Evolutionary conservation across 2,329 filamentous ascomycete species (phyloP), one percentile per base, ranked within the genome.

Genomic region (Arthroderma sp.): DNA sequence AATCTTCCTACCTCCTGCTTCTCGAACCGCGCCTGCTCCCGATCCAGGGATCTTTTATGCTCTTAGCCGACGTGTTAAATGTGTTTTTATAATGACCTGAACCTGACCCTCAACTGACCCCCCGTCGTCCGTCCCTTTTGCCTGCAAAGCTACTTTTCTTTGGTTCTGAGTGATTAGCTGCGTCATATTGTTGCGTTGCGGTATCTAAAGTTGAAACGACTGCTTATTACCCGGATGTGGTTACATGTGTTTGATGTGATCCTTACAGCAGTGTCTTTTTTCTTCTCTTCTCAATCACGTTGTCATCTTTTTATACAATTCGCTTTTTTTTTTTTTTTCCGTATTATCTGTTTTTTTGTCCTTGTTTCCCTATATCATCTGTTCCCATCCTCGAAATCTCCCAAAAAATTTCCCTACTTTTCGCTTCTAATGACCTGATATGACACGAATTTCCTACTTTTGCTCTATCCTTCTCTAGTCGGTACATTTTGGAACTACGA

Each of bases 381-480:
- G 17, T 21, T 11, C 28, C 33, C 25, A 31, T 35, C 44, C 28
- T 51, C 25, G 15, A 51, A 51, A 51, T 31, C 44, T 51, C 44
- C 44, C 44, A 55, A 55, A 55, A 54, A 55, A 55, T 21, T 43
- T 55, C 35, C 19, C 19, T 23, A 31, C 28, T 55, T 25, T 35
- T 55, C 39, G 19, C 38, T 55, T 43, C 39, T 55, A 39, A 55
- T 55, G 54, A 55, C 54, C 38, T 28, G 51, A 55, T 55, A 43
- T 55, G 54, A 55, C 39, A 55, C 54, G 54, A 55, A 55, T 55
- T 44, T 55, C 39, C 54, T 55, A 25, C 39, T 44, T 55, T 31
- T 54, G 31, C 44, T 33, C 44, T 51, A 15, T 51, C 44, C 44
- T 33, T 51, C 44, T 51, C 44, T 51, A 51, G 44, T 33, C 44